phyloP scores from a whole-genome alignment of 371 early-diverging fungal genomes.

The Blastocladiella emersonii region DNA sequence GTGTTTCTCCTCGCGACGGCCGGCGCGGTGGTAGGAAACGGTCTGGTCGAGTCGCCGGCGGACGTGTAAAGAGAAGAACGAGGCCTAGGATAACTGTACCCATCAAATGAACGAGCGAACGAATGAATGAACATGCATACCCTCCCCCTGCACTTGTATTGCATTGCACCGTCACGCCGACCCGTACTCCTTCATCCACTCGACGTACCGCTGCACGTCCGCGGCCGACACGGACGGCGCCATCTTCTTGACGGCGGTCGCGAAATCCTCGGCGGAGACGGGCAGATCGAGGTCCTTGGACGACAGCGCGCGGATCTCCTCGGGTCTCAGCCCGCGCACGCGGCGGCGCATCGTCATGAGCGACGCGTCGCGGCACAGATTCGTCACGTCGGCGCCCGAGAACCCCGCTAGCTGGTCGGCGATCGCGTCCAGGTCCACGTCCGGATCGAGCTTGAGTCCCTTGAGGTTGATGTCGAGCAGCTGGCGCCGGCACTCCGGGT shows the following conservation, averaged over 20 bases:
- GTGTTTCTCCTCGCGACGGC: background rate
- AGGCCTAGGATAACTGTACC: too few relatives aligned
- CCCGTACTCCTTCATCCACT: constrained; percentile 42
- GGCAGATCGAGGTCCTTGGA: constrained; percentile 31
- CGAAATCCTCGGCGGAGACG: constrained; percentile 27
- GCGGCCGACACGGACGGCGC: constrained; percentile 28
- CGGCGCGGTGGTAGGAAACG: too few relatives aligned
- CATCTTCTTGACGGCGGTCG: constrained; percentile 26
- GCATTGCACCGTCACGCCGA: too few relatives aligned
- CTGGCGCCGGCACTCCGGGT: constrained; percentile 24
- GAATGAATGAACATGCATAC: too few relatives aligned
- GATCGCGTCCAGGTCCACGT: constrained; percentile 25
- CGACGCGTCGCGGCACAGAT: constrained; percentile 39
- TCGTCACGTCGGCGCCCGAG: constrained; percentile 41
- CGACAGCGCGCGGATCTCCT: constrained; percentile 28
- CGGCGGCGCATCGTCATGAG: constrained; percentile 42
- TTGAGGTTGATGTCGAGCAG: constrained; percentile 28
- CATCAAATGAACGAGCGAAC: too few relatives aligned
- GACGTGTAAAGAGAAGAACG: too few relatives aligned
- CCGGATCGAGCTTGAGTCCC: constrained; percentile 19
- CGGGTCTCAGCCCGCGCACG: constrained; percentile 31
- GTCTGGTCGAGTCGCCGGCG: too few relatives aligned
- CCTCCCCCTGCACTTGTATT: too few relatives aligned
- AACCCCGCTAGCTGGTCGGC: constrained; percentile 32
- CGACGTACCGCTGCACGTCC: constrained; percentile 32